Conservation (phyloP, 768 basidiomycete species). For the Kwoniella mangroviensis region DNA sequence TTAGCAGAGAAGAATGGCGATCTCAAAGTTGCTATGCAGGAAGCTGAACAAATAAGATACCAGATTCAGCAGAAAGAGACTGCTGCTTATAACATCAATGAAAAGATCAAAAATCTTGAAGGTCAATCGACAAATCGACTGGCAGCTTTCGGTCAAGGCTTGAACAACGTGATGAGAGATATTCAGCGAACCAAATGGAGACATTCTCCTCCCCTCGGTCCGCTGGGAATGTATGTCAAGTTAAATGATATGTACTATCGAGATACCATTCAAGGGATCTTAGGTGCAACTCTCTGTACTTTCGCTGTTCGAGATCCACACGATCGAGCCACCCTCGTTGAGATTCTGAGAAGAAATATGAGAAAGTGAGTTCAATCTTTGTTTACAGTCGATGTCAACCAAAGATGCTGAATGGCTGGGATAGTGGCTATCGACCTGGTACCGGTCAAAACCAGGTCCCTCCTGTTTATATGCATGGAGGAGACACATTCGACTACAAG, state of each 20-base stretch:
- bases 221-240: constrained; percentile 77
- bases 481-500: constrained; percentile 80
- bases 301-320: constrained; percentile 75
- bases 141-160: constrained; percentile 46
- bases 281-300: constrained; percentile 67
- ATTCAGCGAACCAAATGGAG: constrained; percentile 49
- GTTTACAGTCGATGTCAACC: constrained; percentile 35
- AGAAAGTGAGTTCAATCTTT: constrained; percentile 4
- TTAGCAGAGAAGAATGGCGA: constrained; percentile 5
- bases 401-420: too few relatives aligned
- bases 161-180: constrained; percentile 45
- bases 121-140: constrained; percentile 34
- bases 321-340: constrained; percentile 67
- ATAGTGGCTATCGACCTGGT: constrained; percentile 29
- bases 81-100: constrained; percentile 63
- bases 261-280: constrained; percentile 66
- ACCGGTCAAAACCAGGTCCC: constrained; percentile 26
- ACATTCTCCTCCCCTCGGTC: constrained; percentile 59
- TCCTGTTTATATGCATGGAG: constrained; percentile 59
- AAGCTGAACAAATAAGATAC: constrained; percentile 54
- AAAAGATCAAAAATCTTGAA: constrained; percentile 33
- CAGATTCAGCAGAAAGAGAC: constrained; percentile 62
- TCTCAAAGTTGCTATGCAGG: constrained; percentile 3
- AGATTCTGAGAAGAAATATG: constrained; percentile 58
- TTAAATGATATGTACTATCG: constrained; percentile 74